These are phyloP conservation scores for Delonix regia DNA, from an alignment of 306 rosid genomes.

Conservation along the genomic window DNA sequence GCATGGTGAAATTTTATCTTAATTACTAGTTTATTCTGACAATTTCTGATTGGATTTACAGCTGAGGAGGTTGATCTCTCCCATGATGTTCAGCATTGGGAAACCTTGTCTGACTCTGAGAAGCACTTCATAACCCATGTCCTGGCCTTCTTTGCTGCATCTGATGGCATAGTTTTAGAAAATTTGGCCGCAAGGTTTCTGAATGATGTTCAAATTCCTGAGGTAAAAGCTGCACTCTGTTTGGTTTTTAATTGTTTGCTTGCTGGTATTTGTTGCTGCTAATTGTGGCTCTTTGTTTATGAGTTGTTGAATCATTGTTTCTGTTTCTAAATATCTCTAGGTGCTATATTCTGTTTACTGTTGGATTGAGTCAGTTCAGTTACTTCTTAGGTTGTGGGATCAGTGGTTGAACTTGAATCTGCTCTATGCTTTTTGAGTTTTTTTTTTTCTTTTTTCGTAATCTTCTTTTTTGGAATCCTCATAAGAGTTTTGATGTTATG, in stretches of 20 bases:
- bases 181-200: conserved; percentile 88
- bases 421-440: not conserved
- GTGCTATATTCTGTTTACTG: conserved; percentile 8
- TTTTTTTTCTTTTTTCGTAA: not conserved
- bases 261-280: not conserved
- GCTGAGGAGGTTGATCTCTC: conserved; percentile 97
- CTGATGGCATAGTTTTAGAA: conserved; percentile 93
- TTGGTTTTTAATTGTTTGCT: not conserved
- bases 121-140: conserved; percentile 80
- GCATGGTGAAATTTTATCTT: not conserved
- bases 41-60: conserved; percentile 45
- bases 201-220: conserved; percentile 83
- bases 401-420: conserved; percentile 3
- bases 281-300: not conserved
- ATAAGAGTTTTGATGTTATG: not conserved
- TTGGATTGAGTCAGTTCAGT: not conserved
- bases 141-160: conserved; percentile 89
- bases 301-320: conserved; percentile 19
- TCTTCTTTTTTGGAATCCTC: not conserved
- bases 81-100: conserved; percentile 74
- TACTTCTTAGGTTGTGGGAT: not conserved
- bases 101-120: conserved; percentile 69
- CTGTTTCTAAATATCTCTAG: not conserved
- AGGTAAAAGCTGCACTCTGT: conserved; percentile 51
- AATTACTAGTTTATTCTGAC: conserved; percentile 24